Base-by-base conservation (phyloP, 2,329 filamentous ascomycete species). In the Clonostachys solani region DNA sequence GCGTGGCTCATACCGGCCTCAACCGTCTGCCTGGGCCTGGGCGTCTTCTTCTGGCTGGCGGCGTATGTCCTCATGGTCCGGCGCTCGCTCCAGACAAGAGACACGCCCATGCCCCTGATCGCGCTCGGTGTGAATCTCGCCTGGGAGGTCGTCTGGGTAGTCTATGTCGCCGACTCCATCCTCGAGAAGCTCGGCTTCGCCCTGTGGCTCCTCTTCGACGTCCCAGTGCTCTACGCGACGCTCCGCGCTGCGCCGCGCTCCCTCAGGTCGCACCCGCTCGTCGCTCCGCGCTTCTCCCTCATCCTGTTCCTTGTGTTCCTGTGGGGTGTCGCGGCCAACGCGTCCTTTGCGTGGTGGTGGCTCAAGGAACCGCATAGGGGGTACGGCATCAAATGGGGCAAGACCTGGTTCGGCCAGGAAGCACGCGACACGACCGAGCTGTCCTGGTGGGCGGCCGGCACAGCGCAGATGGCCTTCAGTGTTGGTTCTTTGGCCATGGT, bases 81-180 rank as follows among this genome's bases (percentile, higher is more conserved):
- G 3, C 69, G 73, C 46, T 71, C 72, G 2, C 56, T 74, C n/a
- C 59, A 58, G 44, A 74, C 73, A 16, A 64, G 65, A 36, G 72
- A 72, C 5, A 78, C 75, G 52, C 67, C 74, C 35, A 74, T 78
- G 60, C 75, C 76, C 0, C 55, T 78, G 12, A 56, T 76, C 43
- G 66, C 72, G 1, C 68, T 79, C 10, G 67, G 68, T 13, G 54
- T 73, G 55, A 79, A 80, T 49, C 65, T 78, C 34, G 69, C 68
- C 2, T 79, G 76, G 75, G 75, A 80, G 54, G 57, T 75, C 4
- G 62, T 80, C 46, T 76, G 74, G 58, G 66, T 66, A 3, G 59
- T 75, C 19, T 73, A 65, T 51, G 71, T 78, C 15, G 63, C 68
- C 48, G 73, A 77, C 49, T 58, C 62, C 5, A 54, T 58, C 2